phyloP scores from a whole-genome alignment of 345 rosid genomes.

The Aquilaria sinensis region DNA sequence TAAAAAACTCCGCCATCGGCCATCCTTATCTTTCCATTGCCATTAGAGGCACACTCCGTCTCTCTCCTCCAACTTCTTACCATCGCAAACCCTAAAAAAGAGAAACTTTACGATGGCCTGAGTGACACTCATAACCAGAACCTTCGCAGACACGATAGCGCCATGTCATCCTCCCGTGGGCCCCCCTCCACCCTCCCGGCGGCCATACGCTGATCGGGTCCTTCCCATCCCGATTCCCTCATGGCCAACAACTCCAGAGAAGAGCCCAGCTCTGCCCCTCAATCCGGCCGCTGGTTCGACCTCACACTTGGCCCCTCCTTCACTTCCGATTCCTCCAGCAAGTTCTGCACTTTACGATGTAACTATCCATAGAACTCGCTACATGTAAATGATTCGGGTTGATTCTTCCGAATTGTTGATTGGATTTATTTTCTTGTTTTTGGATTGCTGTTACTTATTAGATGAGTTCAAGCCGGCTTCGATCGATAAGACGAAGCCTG shows the following conservation, averaged over 20 bases:
- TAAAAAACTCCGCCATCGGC: too few species aligned
- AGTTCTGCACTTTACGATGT: conserved; percentile 70
- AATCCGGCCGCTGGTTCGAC: conserved; percentile 77
- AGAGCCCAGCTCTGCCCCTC: conserved; percentile 62
- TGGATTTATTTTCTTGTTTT: conserved; percentile 8
- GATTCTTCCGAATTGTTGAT: not conserved
- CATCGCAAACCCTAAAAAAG: too few species aligned
- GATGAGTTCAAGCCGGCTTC: conserved; percentile 93
- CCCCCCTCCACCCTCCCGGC: not conserved
- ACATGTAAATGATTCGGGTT: not conserved
- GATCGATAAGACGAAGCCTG: conserved; percentile 69
- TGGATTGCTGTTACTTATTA: conserved; percentile 9
- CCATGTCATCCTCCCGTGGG: conserved; percentile 16
- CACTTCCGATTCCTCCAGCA: conserved; percentile 48
- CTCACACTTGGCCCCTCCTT: conserved; percentile 65
- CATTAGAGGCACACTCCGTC: too few species aligned
- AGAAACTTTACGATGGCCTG: too few species aligned
- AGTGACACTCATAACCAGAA: too few species aligned
- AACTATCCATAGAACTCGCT: conserved; percentile 13
- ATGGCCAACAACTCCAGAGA: conserved; percentile 62
- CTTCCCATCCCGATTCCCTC: conserved; percentile 8
- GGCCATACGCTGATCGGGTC: too few species aligned
- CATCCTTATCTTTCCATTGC: too few species aligned
- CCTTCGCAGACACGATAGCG: not conserved
- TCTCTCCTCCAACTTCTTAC: too few species aligned